Evolutionary conservation across 1,284 basidiomycete genomes (phyloP).

Genomic region (Sutorius eximius): DNA sequence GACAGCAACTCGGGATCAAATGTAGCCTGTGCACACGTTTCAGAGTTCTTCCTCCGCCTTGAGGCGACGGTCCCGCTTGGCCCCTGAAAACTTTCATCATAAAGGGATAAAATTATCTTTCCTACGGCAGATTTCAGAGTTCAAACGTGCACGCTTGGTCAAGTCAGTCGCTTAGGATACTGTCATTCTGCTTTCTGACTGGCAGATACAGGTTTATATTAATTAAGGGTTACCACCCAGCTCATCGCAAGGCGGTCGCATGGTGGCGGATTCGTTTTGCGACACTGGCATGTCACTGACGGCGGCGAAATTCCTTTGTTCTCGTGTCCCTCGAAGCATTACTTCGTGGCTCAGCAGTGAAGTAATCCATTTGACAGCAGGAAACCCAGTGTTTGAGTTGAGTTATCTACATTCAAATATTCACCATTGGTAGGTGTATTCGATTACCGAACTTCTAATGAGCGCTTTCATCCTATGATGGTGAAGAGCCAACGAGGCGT

Average conservation of each 20-base stretch:
- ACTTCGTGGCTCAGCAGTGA: background rate
- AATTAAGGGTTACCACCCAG: background rate
- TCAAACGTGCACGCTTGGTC: background rate
- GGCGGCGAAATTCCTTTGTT: background rate
- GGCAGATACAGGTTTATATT: background rate
- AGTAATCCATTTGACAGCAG: background rate
- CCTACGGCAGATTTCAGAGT: background rate
- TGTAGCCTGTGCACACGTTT: background rate
- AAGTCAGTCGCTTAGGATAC: background rate
- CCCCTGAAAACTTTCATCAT: background rate
- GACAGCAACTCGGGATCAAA: too few species aligned
- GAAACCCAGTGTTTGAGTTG: background rate
- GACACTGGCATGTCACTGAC: background rate
- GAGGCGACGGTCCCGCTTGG: background rate
- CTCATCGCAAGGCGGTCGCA: conserved; percentile 7
- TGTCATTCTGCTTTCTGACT: background rate
- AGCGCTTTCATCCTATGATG: background rate
- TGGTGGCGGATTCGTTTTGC: background rate
- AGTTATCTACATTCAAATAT: background rate
- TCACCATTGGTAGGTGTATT: background rate
- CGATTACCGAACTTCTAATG: background rate
- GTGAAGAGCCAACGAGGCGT: background rate
- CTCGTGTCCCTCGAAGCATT: background rate
- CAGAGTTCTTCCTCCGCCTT: background rate
- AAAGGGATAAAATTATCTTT: background rate